Evolutionary conservation across 1,284 basidiomycete species (phyloP).

Genomic region (Lentinula novae-zelandiae): DNA sequence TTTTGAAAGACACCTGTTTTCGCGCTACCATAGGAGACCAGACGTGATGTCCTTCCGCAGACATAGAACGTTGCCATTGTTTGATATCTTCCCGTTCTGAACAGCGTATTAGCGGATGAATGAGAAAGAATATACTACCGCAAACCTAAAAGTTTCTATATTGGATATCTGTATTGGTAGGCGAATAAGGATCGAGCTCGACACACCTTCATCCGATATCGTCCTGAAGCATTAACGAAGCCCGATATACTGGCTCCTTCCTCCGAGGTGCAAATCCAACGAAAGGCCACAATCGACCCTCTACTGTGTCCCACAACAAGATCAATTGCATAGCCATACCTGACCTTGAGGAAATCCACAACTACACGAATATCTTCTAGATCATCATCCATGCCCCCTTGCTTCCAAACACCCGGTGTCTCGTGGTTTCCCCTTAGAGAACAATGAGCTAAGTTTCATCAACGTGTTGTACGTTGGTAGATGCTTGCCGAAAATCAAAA

Average conservation of each 20-base stretch:
- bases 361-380: constrained; percentile 62
- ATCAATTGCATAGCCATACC: constrained; percentile 63
- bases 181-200: not conserved
- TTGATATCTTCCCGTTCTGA: constrained; percentile 34
- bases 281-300: constrained; percentile 59
- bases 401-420: constrained; percentile 61
- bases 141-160: constrained; percentile 44
- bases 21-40: constrained; percentile 61
- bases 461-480: constrained; percentile 3
- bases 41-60: constrained; percentile 51
- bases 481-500: constrained; percentile 76
- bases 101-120: not conserved
- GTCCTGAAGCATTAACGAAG: constrained; percentile 67
- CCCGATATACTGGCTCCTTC: constrained; percentile 51
- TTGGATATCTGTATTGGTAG: not conserved
- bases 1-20: constrained; percentile 44
- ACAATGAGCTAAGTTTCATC: constrained; percentile 1
- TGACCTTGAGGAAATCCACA: constrained; percentile 51
- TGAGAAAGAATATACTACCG: not conserved
- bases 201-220: constrained; percentile 72
- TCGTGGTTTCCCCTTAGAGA: constrained; percentile 67
- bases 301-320: constrained; percentile 72
- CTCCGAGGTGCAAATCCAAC: constrained; percentile 61
- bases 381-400: constrained; percentile 54
- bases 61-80: constrained; percentile 44